These are phyloP conservation scores for Kokia cookei DNA, from an alignment of 441 rosid species.

Conservation along the genomic window DNA sequence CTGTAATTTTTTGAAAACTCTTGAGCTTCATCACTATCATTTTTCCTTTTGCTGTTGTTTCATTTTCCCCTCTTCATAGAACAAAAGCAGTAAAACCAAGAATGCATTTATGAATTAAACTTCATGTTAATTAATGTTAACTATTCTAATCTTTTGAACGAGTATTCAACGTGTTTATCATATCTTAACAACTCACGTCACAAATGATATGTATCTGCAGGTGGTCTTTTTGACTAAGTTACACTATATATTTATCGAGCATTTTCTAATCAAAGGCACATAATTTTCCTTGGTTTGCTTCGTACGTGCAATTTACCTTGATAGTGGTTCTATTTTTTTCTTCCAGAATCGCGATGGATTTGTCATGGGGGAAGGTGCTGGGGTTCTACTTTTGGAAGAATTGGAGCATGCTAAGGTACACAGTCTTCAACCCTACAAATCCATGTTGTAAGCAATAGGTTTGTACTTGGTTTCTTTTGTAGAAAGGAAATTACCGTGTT, in stretches of 20 bases:
- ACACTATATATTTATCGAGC: neutral
- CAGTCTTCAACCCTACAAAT: neutral
- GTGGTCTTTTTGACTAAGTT: neutral
- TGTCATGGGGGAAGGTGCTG: conserved; percentile 98
- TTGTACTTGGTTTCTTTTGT: neutral
- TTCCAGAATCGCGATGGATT: conserved; percentile 87
- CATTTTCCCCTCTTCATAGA: neutral
- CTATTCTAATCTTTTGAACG: neutral
- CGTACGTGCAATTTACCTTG: neutral
- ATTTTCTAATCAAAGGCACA: neutral
- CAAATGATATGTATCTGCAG: neutral
- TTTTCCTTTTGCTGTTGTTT: conserved; percentile 1
- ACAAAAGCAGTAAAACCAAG: neutral
- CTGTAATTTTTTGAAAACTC: conserved; percentile 30
- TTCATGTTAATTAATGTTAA: neutral
- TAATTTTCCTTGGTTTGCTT: neutral
- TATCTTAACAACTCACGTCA: neutral
- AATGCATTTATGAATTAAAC: neutral
- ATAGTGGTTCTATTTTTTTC: conserved; percentile 2
- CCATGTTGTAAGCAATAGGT: neutral
- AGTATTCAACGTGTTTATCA: neutral
- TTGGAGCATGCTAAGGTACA: conserved; percentile 94
- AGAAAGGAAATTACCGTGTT: neutral
- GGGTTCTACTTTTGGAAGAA: conserved; percentile 91
- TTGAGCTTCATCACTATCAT: neutral